phyloP scores from a whole-genome alignment of 83 land plant genomes.

The Isoetes engelmannii region DNA sequence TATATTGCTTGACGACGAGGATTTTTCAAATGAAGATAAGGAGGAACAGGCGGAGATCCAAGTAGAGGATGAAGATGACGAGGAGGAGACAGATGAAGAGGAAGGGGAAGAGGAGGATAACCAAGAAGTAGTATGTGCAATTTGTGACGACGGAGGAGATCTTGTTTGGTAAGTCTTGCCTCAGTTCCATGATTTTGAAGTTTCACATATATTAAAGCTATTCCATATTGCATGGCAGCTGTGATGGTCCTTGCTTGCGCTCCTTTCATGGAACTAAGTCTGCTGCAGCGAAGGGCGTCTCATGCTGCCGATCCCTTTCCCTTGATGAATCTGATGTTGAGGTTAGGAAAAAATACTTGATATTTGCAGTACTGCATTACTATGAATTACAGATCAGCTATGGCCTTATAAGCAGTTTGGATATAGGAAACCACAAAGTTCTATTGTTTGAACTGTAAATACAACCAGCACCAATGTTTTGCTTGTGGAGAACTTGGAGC shows the following conservation, averaged over 20 bases:
- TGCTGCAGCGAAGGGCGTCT: background rate
- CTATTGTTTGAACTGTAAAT: slow-evolving; percentile 8
- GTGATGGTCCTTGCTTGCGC: slow-evolving; percentile 18
- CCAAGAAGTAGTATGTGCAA: slow-evolving; percentile 10
- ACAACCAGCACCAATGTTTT: slow-evolving; percentile 13
- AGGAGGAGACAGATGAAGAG: slow-evolving; percentile 4
- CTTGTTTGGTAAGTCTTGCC: slow-evolving; percentile 1
- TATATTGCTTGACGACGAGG: background rate
- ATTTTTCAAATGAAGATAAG: background rate
- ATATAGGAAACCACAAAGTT: slow-evolving; percentile 9
- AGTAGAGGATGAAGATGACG: background rate
- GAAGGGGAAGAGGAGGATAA: slow-evolving; percentile 9
- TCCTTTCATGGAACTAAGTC: slow-evolving; percentile 9
- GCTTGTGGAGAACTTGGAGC: slow-evolving; percentile 12
- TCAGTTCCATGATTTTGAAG: background rate
- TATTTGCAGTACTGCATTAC: background rate
- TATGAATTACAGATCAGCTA: background rate
- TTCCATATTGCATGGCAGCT: slow-evolving; percentile 1
- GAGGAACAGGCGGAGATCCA: background rate
- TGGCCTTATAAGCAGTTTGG: background rate
- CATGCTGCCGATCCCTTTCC: background rate
- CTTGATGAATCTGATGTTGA: slow-evolving; percentile 10
- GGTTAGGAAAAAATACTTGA: background rate
- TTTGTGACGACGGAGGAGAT: slow-evolving; percentile 14
- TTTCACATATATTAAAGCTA: background rate